Evolutionary conservation across 441 rosid species (phyloP), one percentile per base, ranked within the genome.

Genomic region (Corymbia citriodora): DNA sequence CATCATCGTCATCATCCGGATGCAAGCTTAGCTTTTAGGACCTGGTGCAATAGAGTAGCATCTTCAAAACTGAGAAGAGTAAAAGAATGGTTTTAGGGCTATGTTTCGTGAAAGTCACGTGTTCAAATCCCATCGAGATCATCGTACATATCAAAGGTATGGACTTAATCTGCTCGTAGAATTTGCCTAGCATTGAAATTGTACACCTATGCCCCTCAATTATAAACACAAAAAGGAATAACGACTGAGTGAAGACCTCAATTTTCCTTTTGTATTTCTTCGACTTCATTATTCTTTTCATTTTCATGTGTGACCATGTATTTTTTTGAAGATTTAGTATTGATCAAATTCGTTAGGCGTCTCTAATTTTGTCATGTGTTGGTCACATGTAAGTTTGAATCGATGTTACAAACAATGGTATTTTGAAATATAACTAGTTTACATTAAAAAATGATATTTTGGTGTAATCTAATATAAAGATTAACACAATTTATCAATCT

Each of bases 371-470:
- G n/a, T 36, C 36, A 0, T 63, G 70, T 29, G 2, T 65, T 65
- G 36, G 36, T 65, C 36, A 65, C 3, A 4, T n/a, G 36, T n/a
- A 3, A 65, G 33, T 65, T 65, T 7, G 19, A 31, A 63, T 63
- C 72, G 10, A 63, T 63, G 36, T 63, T 2, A 63, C 5, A 7
- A n/a, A 63, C 5, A 63, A 13, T 1, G 72, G 36, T 29, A 14
- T 29, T 63, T 29, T 1, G 7, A 29, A 63, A 14, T 7, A 63
- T 29, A 29, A 63, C 31, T 63, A n/a, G 36, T 36, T 29, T 29
- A n/a, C n/a, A 14, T 61, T 40, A 36, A 40, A 40, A 61, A 25
- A 0, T 0, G 1, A 27, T 27, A 59, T 61, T 27, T 11, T 1
- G 0, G 12, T 61, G n/a, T 61, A 59, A 59, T 59, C n/a, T 25